phyloP scores from a whole-genome alignment of 305 asterid genomes.

The Fraxinus albicans region DNA sequence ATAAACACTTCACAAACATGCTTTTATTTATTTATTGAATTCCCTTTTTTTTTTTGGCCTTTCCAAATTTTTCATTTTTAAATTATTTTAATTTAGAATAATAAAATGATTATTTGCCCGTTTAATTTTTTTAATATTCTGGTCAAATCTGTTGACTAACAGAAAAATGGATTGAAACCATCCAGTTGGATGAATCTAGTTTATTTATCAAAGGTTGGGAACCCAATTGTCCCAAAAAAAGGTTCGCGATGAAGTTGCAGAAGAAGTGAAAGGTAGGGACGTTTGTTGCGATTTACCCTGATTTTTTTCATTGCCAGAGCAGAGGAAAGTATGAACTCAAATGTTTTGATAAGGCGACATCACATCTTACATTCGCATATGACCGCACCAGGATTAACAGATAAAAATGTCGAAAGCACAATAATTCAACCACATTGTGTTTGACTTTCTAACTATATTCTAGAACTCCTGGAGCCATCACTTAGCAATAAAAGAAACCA shows the following conservation, averaged over 20 bases:
- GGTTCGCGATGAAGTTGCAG: not conserved
- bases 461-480: not conserved
- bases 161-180: not conserved
- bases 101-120: not conserved
- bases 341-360: slow-evolving; percentile 3
- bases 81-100: not conserved
- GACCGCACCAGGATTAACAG: not conserved
- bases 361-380: slow-evolving; percentile 5
- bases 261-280: not conserved
- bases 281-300: not conserved
- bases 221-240: not conserved
- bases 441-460: not conserved
- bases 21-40: not conserved
- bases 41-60: not conserved
- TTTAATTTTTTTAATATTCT: not conserved
- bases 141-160: not conserved
- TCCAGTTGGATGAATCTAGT: not conserved
- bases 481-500: slow-evolving; percentile 5
- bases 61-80: not conserved
- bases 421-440: not conserved
- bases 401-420: not conserved
- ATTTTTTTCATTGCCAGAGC: not conserved
- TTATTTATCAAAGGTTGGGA: not conserved
- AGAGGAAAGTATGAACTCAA: not conserved
- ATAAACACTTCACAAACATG: not conserved